Evolutionary conservation across 1,139 yeast genomes (phyloP), one percentile per base, ranked within the genome.

Genomic region (Pichia sp.): DNA sequence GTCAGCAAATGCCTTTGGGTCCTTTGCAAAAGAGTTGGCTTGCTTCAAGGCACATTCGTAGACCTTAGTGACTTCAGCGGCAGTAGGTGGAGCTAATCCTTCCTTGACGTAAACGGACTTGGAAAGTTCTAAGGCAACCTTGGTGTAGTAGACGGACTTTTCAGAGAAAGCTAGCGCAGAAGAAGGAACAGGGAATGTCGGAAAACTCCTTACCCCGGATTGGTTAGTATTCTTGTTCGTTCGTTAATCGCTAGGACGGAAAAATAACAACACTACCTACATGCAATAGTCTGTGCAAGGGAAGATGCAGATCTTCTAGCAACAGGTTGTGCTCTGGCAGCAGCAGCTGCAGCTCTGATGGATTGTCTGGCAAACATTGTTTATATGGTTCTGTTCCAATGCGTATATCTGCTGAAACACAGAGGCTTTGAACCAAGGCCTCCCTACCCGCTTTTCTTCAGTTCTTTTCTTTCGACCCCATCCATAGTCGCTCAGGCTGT

Each of bases 21-120:
- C 61, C 71, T 82, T 72, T 67, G 75, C 69, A 54, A 72, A 70
- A 36, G 68, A 60, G 49, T 75, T 59, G 38, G 73, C 69, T 58
- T 72, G 72, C 55, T 72, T 71, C 72, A 76, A 76, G 54, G 82
- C 67, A 53, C 73, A 70, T 64, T 82, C 77, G 79, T 87, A 90
- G 49, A 87, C 90, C 64, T 81, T 76, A 76, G 88, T 86, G 77
- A 93, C 80, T 72, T 90, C 92, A 59, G 83, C 81, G 58, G 79
- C 68, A 48, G 90, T 72, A 67, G 99, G 99, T 62, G 98, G 98
- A 60, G 95, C 89, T 67, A 93, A 78, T 61, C 92, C 95, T 77
- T 93, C 99, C 73, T 87, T 86, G 69, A 85, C 76, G 81, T 90
- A 92, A 60, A 93, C 88, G 71, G 87, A 87, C 77, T 92, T 93